Evolutionary conservation across 2,329 filamentous ascomycete species (phyloP).

Genomic region (Pseudogymnoascus sp.): DNA sequence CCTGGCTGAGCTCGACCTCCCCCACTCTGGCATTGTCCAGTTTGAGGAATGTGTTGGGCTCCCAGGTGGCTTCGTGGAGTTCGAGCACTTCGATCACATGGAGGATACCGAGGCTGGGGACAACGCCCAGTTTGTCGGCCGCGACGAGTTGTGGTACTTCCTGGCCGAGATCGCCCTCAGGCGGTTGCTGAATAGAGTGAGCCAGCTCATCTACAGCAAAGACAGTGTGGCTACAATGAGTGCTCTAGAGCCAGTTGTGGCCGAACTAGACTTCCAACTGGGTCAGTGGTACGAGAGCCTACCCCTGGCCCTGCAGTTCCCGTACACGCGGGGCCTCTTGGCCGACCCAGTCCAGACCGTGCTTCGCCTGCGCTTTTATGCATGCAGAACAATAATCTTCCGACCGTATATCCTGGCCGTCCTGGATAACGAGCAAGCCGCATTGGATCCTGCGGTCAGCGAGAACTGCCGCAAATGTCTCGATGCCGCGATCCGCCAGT

Average conservation of each 20-base stretch:
- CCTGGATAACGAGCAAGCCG: slow-evolving; percentile 65
- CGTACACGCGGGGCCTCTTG: slow-evolving; percentile 58
- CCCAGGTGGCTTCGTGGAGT: slow-evolving; percentile 64
- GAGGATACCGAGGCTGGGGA: slow-evolving; percentile 45
- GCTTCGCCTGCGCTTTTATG: slow-evolving; percentile 70
- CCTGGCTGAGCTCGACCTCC: slow-evolving; percentile 69
- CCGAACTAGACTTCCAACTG: slow-evolving; percentile 73
- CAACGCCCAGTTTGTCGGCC: slow-evolving; percentile 46
- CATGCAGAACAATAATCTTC: slow-evolving; percentile 80
- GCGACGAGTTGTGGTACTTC: slow-evolving; percentile 80
- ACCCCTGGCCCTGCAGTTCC: slow-evolving; percentile 67
- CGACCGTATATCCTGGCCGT: slow-evolving; percentile 75
- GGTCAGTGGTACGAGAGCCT: slow-evolving; percentile 79
- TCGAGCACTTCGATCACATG: slow-evolving; percentile 23
- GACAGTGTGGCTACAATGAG: slow-evolving; percentile 63
- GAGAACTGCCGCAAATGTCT: slow-evolving; percentile 75
- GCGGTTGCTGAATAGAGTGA: slow-evolving; percentile 68
- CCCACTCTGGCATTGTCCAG: slow-evolving; percentile 74
- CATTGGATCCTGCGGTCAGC: slow-evolving; percentile 62
- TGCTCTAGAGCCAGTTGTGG: slow-evolving; percentile 67
- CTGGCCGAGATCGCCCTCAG: slow-evolving; percentile 73
- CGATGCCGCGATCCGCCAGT: slow-evolving; percentile 69
- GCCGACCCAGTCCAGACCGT: slow-evolving; percentile 72
- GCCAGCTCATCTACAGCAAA: slow-evolving; percentile 71
- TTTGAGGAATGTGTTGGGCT: slow-evolving; percentile 74